These are phyloP conservation scores for Zygnema circumcarinatum DNA, from an alignment of 139 green algal genomes.

Conservation along the genomic window DNA sequence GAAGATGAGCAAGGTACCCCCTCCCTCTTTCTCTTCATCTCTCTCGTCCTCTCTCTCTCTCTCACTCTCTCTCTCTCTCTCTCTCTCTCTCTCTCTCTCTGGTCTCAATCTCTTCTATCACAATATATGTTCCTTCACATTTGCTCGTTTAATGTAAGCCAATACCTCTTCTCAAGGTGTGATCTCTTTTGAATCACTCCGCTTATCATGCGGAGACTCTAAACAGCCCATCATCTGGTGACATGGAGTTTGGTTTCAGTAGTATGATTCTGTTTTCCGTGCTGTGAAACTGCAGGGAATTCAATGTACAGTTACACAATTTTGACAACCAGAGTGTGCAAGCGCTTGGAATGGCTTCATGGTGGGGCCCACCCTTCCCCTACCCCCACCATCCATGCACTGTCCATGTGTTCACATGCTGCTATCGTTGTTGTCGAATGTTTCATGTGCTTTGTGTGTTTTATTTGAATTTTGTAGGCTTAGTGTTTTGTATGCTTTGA, in stretches of 20 bases:
- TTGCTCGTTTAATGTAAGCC: conserved; percentile 5
- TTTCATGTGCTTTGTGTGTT: too few relatives aligned
- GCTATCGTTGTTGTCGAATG: too few relatives aligned
- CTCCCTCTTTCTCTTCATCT: neutral
- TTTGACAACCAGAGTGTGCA: conserved; percentile 42
- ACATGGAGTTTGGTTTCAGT: too few relatives aligned
- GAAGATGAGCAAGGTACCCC: conserved; percentile 26
- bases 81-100: neutral
- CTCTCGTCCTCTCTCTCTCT: neutral
- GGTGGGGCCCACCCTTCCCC: conserved; percentile 26
- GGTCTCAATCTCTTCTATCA: neutral
- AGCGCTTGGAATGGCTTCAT: conserved; percentile 56
- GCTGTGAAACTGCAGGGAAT: conserved; percentile 15
- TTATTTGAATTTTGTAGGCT: too few relatives aligned
- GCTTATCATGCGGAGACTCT: too few relatives aligned
- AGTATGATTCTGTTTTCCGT: conserved; percentile 11
- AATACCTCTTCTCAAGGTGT: too few relatives aligned
- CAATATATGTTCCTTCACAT: neutral
- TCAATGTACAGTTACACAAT: conserved; percentile 49
- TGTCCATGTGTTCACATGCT: too few relatives aligned
- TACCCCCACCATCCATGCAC: neutral
- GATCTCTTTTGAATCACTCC: too few relatives aligned
- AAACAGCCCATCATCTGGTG: too few relatives aligned
- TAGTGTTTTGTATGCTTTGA: too few relatives aligned
- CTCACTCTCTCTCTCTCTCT: neutral